These are phyloP conservation scores for Huntiella savannae DNA, from an alignment of 2,329 filamentous ascomycete genomes.

Conservation along the genomic window DNA sequence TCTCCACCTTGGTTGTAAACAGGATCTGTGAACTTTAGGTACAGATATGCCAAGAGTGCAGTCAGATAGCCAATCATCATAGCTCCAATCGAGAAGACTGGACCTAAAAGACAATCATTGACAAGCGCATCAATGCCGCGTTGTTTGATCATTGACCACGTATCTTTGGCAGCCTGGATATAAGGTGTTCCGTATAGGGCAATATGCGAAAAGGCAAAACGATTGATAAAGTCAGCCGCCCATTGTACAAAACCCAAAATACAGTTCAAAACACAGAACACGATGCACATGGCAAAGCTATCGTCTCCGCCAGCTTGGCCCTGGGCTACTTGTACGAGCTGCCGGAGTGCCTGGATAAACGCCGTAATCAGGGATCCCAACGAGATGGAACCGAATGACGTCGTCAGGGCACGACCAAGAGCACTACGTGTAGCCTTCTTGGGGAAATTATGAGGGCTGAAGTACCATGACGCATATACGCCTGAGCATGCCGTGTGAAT, in stretches of 20 bases:
- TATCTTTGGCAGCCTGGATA: slow-evolving; percentile 69
- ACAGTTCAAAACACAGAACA: slow-evolving; percentile 61
- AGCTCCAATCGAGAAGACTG: slow-evolving; percentile 56
- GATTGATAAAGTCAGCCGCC: slow-evolving; percentile 75
- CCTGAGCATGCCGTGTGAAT: slow-evolving; percentile 77
- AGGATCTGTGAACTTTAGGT: slow-evolving; percentile 64
- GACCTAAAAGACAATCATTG: slow-evolving; percentile 69
- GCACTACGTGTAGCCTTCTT: slow-evolving; percentile 67
- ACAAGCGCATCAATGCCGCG: slow-evolving; percentile 79
- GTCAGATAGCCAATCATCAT: slow-evolving; percentile 72
- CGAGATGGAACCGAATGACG: slow-evolving; percentile 81
- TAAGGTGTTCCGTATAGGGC: slow-evolving; percentile 84
- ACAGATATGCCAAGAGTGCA: slow-evolving; percentile 69
- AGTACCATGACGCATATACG: slow-evolving; percentile 89
- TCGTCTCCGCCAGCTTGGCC: slow-evolving; percentile 38
- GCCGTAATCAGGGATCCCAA: slow-evolving; percentile 73
- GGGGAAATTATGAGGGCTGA: slow-evolving; percentile 51
- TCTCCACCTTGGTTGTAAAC: slow-evolving; percentile 49
- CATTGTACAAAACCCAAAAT: slow-evolving; percentile 63
- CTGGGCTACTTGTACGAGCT: slow-evolving; percentile 62
- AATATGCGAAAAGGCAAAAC: slow-evolving; percentile 84
- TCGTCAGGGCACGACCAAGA: slow-evolving; percentile 62
- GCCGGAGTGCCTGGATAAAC: slow-evolving; percentile 67
- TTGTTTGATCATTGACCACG: slow-evolving; percentile 80
- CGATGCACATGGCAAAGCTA: slow-evolving; percentile 43